Base-by-base conservation (phyloP, 768 basidiomycete genomes). In the Leccinum imitatum region DNA sequence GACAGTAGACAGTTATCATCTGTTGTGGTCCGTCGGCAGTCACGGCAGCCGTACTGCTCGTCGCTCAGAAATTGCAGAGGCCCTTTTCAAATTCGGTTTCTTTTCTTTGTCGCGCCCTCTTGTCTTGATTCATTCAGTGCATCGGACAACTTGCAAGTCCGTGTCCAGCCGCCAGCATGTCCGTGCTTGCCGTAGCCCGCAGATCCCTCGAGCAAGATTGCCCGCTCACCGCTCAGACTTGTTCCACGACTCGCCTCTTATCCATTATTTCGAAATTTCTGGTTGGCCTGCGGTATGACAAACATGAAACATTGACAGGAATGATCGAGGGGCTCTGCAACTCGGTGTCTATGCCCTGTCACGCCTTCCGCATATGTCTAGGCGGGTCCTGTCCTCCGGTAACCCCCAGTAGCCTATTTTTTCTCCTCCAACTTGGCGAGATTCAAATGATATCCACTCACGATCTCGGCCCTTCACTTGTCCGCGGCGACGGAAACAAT, bases 281-380 rank as follows among this genome's bases (percentile, higher is more conserved):
- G 57, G 53, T 57, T 53, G 47, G 53, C 27, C 50, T 27, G 57
- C 25, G 53, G 57, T 55, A 67, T 72, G 72, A 72, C 63, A 73
- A 67, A 69, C 67, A 62, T 79, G 79, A 82, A 79, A 81, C 80
- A 79, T 59, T 55, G 64, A 61, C 69, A 68, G 65, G 50, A 65
- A 55, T 78, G 79, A 81, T 82, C 81, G 78, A 74, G 69, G 65
- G 73, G 64, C 63, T 64, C 53, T 31, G 53, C 53, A 62, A 64
- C 59, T 65, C 63, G 64, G 64, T 60, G 51, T 59, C 69, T 70
- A 67, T 67, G 66, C 59, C 57, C 14, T 53, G 56, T 64, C 58
- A 52, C 37, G 50, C 30, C 17, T 70, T 65, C 77, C 74, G 44
- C 27, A 77, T 77, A 71, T 76, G 77, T 76, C 58, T 35, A 77